These are phyloP conservation scores for Sugiyamaella qingdaonensis DNA, from an alignment of 805 yeast species.

Conservation along the genomic window DNA sequence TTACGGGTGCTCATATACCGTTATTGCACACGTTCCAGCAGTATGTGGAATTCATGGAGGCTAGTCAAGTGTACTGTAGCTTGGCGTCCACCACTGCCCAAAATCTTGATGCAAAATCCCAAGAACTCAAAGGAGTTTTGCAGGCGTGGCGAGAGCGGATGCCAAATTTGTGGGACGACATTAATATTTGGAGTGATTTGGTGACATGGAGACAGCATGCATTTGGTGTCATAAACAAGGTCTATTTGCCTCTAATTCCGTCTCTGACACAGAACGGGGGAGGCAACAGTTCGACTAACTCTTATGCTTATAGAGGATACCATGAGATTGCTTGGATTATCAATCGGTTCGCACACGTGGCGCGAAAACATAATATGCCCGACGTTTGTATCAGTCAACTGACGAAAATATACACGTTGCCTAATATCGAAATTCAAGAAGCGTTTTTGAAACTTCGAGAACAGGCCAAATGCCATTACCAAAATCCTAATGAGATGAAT, in stretches of 20 bases:
- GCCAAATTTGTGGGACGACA: slow-evolving; percentile 97
- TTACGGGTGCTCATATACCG: slow-evolving; percentile 82
- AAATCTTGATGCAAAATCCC: slow-evolving; percentile 87
- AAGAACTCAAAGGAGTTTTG: slow-evolving; percentile 86
- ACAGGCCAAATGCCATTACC: slow-evolving; percentile 96
- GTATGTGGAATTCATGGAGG: slow-evolving; percentile 95
- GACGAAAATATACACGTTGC: slow-evolving; percentile 89
- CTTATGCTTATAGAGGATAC: slow-evolving; percentile 95
- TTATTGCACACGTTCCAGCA: slow-evolving; percentile 93
- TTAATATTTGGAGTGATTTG: slow-evolving; percentile 94
- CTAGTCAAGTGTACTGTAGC: slow-evolving; percentile 87
- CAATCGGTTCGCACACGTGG: slow-evolving; percentile 96
- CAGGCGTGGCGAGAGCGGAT: slow-evolving; percentile 98
- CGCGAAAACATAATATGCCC: slow-evolving; percentile 93
- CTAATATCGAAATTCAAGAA: slow-evolving; percentile 97
- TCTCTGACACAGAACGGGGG: slow-evolving; percentile 61
- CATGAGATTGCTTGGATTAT: slow-evolving; percentile 99
- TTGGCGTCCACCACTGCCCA: slow-evolving; percentile 86
- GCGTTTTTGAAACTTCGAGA: slow-evolving; percentile 93
- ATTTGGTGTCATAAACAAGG: slow-evolving; percentile 90
- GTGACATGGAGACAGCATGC: slow-evolving; percentile 99
- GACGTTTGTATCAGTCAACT: slow-evolving; percentile 93
- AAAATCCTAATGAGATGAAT: slow-evolving; percentile 81
- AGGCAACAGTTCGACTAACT: slow-evolving; percentile 53
- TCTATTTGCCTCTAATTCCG: slow-evolving; percentile 88